phyloP scores from a whole-genome alignment of 169 alveolate species.

The Eimeria acervulina region DNA sequence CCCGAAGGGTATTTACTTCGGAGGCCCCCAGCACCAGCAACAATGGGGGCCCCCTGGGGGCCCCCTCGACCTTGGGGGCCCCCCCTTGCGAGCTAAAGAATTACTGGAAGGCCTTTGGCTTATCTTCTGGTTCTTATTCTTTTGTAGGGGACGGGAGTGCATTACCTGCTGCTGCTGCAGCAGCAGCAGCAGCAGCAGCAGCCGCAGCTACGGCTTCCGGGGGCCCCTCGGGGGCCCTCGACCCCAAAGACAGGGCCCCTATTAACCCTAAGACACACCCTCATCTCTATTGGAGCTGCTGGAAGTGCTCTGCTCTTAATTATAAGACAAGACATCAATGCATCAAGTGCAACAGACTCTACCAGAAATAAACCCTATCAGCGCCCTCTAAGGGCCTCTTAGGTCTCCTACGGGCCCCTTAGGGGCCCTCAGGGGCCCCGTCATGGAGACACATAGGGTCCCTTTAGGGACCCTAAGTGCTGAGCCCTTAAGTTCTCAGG shows the following conservation, averaged over 20 bases:
- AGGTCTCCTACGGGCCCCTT: too few relatives aligned
- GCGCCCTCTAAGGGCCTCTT: too few relatives aligned
- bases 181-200: background rate
- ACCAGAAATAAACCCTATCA: background rate
- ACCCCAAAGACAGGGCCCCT: background rate
- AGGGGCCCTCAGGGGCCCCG: too few relatives aligned
- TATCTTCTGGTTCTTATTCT: conserved; percentile 44
- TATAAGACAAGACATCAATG: conserved; percentile 77
- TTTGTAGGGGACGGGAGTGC: conserved; percentile 30
- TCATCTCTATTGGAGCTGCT: conserved; percentile 81
- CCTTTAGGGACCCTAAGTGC: too few relatives aligned
- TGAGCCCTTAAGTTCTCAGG: too few relatives aligned
- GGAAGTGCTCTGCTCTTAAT: conserved; percentile 75
- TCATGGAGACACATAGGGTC: too few relatives aligned
- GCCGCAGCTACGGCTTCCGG: background rate
- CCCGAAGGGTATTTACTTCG: background rate
- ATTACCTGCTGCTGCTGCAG: conserved; percentile 40
- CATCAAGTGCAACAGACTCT: conserved; percentile 71
- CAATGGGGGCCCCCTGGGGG: conserved; percentile 3
- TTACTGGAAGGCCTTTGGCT: conserved; percentile 72
- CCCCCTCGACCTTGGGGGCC: conserved; percentile 4
- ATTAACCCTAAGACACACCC: conserved; percentile 74
- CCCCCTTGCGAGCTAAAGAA: background rate
- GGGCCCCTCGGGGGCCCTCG: conserved; percentile 18
- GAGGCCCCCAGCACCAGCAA: conserved; percentile 2